Percentiles rank a stretch among this genome's conserved stretches.
These are phyloP conservation scores for Tillandsia fasciculata DNA, from an alignment of 176 grass and related monocot genomes.

Conservation along the genomic window DNA sequence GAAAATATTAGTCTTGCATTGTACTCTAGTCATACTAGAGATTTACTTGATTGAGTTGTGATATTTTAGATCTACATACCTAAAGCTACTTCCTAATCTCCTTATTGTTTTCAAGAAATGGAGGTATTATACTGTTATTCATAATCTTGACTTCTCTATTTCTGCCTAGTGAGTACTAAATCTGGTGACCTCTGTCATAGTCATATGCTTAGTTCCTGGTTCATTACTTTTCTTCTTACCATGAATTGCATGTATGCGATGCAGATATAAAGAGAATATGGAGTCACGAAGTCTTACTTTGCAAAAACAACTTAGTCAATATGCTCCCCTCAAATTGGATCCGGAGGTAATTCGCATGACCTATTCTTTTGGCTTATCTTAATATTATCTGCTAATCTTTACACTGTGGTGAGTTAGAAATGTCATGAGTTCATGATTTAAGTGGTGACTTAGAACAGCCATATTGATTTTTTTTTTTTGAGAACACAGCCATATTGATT, in stretches of 20 bases:
- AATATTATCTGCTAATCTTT: constrained; percentile 16
- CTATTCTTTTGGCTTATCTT: constrained; percentile 4
- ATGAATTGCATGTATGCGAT: constrained; percentile 3
- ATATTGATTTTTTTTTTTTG: no score
- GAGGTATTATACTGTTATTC: no score
- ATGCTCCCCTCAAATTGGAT: constrained; percentile 69
- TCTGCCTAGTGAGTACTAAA: no score
- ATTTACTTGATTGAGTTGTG: no score
- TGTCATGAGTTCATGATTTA: no score
- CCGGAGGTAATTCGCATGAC: constrained; percentile 43
- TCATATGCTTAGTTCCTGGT: constrained; percentile 4
- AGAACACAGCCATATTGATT: no score
- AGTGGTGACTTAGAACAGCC: no score
- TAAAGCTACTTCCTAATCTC: no score
- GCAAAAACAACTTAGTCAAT: constrained; percentile 75
- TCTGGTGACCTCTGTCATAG: not conserved
- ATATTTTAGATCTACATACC: no score
- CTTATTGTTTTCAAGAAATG: no score
- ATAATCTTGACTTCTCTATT: no score
- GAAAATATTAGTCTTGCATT: not conserved
- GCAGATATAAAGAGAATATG: constrained; percentile 71
- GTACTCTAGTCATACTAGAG: not conserved
- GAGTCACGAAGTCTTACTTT: constrained; percentile 51
- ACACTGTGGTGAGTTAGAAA: not conserved
- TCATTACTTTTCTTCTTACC: constrained; percentile 19